A percentile compares a stretch with the other conserved stretches of the same genome.
Conservation (phyloP, 768 basidiomycete genomes). For the Suillus bovinus region DNA sequence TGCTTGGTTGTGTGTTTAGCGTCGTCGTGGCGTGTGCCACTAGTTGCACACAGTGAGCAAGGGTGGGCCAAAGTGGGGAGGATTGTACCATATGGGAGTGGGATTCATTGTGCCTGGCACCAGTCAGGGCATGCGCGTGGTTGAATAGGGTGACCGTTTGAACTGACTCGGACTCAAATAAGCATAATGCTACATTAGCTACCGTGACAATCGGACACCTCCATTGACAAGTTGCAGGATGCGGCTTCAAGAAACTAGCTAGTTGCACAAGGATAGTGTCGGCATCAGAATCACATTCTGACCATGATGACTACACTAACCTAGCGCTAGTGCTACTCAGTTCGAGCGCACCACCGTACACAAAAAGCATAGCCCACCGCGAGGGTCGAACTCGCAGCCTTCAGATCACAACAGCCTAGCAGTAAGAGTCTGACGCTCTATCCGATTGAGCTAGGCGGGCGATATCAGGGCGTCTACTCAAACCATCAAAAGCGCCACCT, state of each 20-base stretch:
- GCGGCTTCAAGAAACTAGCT: background rate
- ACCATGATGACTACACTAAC: background rate
- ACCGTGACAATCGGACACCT: too few species aligned
- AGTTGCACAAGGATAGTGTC: background rate
- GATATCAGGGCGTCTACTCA: background rate
- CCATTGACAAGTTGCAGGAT: background rate
- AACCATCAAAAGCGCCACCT: background rate
- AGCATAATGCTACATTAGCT: too few species aligned
- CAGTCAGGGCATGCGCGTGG: too few species aligned
- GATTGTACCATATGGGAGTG: too few species aligned
- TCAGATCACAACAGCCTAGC: constrained; percentile 50
- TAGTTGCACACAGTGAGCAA: too few species aligned
- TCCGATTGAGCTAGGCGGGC: constrained; percentile 55
- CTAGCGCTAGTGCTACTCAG: background rate
- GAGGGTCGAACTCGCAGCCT: constrained; percentile 87
- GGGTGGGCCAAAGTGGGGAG: too few species aligned
- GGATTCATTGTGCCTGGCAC: too few species aligned
- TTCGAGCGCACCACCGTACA: too few species aligned
- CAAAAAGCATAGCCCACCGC: constrained; percentile 85
- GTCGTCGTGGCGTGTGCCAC: too few species aligned
- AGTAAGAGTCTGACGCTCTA: constrained; percentile 55
- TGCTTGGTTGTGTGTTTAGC: too few species aligned
- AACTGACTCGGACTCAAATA: too few species aligned
- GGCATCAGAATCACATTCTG: background rate
- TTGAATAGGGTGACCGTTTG: too few species aligned